These are phyloP conservation scores for Claviceps pusilla DNA, from an alignment of 2,329 filamentous ascomycete genomes.

Conservation along the genomic window DNA sequence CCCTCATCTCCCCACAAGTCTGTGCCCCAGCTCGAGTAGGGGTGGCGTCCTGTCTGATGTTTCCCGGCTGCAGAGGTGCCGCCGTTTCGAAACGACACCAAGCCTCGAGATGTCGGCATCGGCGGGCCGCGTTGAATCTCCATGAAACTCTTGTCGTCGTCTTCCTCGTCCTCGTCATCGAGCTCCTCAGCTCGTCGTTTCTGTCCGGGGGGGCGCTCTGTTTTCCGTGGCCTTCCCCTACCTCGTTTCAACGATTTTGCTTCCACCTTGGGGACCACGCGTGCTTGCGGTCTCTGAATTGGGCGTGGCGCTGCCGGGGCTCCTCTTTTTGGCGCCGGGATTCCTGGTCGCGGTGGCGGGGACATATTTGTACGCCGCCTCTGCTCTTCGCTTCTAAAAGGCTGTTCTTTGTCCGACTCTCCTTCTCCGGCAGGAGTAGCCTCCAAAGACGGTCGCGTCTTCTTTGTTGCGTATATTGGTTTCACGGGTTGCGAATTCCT, in stretches of 20 bases:
- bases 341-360: slow-evolving; percentile 13
- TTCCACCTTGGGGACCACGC: not conserved
- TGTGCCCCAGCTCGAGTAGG: slow-evolving; percentile 61
- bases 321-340: slow-evolving; percentile 7
- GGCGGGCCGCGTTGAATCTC: slow-evolving; percentile 40
- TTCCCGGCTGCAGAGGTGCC: slow-evolving; percentile 34
- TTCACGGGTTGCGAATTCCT: not conserved
- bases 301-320: not conserved
- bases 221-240: slow-evolving; percentile 6
- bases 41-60: slow-evolving; percentile 64
- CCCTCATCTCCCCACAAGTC: slow-evolving; percentile 71
- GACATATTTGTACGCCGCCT: slow-evolving; percentile 12
- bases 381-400: slow-evolving; percentile 11
- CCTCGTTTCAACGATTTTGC: slow-evolving; percentile 1
- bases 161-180: slow-evolving; percentile 22
- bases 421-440: slow-evolving; percentile 7
- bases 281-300: not conserved
- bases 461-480: not conserved
- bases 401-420: slow-evolving; percentile 10
- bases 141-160: slow-evolving; percentile 29
- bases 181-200: slow-evolving; percentile 17
- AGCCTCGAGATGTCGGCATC: slow-evolving; percentile 37
- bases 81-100: slow-evolving; percentile 36
- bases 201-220: slow-evolving; percentile 9
- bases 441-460: slow-evolving; percentile 1